A percentile compares a stretch with the other conserved stretches of the same genome.
These are phyloP conservation scores for Cladosporium sp. DNA, from an alignment of 2,329 filamentous ascomycete genomes.

Conservation along the genomic window DNA sequence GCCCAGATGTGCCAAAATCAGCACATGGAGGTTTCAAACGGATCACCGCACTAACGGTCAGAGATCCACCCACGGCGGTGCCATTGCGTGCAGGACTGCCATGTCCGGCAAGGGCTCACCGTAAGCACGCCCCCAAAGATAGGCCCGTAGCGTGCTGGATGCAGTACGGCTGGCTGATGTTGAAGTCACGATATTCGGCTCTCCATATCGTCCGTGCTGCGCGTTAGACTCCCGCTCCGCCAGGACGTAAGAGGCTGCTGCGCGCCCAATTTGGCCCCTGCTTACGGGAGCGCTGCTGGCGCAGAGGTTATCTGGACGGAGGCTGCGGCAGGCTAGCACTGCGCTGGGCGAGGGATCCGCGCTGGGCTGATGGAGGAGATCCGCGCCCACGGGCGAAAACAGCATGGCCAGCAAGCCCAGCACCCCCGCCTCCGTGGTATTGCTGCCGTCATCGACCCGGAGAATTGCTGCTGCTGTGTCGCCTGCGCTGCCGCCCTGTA, in stretches of 20 bases:
- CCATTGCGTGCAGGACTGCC: slow-evolving; percentile 13
- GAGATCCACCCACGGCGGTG: slow-evolving; percentile 9
- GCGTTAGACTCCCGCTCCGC: slow-evolving; percentile 6
- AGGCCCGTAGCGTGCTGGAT: slow-evolving; percentile 16
- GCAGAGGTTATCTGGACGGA: slow-evolving; percentile 7
- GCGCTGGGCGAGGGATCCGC: slow-evolving; percentile 9
- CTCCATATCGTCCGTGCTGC: slow-evolving; percentile 21
- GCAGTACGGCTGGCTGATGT: slow-evolving; percentile 17
- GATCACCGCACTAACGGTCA: slow-evolving; percentile 11
- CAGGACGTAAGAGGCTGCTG: slow-evolving; percentile 7
- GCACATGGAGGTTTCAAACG: slow-evolving; percentile 12
- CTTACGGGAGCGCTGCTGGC: slow-evolving; percentile 12
- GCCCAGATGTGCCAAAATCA: slow-evolving; percentile 12
- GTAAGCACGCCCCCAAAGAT: slow-evolving; percentile 11
- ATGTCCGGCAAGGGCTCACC: slow-evolving; percentile 12
- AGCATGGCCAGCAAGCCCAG: slow-evolving; percentile 3
- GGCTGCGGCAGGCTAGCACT: neutral
- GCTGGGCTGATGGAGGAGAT: slow-evolving; percentile 10
- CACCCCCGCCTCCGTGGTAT: slow-evolving; percentile 6
- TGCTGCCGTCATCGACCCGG: slow-evolving; percentile 11
- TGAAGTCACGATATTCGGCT: slow-evolving; percentile 18
- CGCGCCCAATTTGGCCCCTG: slow-evolving; percentile 11
- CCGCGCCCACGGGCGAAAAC: slow-evolving; percentile 4
- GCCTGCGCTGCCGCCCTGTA: neutral
- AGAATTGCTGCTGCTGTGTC: neutral